phyloP scores from a whole-genome alignment of 345 rosid genomes.

The Carallia pectinifolia region DNA sequence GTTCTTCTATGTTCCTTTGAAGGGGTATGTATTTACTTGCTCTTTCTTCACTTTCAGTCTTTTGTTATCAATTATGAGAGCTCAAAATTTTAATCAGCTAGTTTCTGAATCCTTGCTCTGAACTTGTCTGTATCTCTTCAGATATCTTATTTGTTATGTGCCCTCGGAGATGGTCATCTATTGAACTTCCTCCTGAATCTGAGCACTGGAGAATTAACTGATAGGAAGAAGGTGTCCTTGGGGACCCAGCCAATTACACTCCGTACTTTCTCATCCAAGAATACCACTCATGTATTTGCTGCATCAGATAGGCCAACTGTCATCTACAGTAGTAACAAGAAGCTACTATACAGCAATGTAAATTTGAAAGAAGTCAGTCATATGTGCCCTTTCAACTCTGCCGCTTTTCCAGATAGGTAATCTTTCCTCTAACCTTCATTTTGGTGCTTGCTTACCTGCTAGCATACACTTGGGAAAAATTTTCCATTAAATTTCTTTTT shows the following conservation, averaged over 20 bases:
- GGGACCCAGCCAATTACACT: slow-evolving; percentile 97
- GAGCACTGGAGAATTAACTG: slow-evolving; percentile 64
- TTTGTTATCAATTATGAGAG: neutral
- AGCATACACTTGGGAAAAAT: too few relatives aligned
- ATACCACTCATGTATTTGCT: slow-evolving; percentile 84
- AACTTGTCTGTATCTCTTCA: slow-evolving; percentile 29
- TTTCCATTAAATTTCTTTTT: neutral
- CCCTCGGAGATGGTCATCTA: slow-evolving; percentile 97
- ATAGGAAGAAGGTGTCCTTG: slow-evolving; percentile 83
- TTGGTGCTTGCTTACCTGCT: neutral
- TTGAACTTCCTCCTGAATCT: slow-evolving; percentile 75
- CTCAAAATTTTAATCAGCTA: neutral
- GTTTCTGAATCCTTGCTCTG: neutral
- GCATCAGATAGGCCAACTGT: slow-evolving; percentile 97
- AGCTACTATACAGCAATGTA: slow-evolving; percentile 91
- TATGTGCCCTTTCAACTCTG: slow-evolving; percentile 93
- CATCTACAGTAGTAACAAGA: slow-evolving; percentile 96
- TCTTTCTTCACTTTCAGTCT: neutral
- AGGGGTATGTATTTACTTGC: slow-evolving; percentile 61
- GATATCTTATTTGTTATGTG: slow-evolving; percentile 92
- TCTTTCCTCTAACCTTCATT: neutral
- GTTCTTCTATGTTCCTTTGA: slow-evolving; percentile 89
- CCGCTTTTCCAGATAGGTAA: slow-evolving; percentile 96
- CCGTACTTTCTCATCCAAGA: slow-evolving; percentile 94
- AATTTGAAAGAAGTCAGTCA: slow-evolving; percentile 95